Evolutionary conservation across 2,329 filamentous ascomycete species (phyloP).

Genomic region (Colletotrichum lindemuthianum): DNA sequence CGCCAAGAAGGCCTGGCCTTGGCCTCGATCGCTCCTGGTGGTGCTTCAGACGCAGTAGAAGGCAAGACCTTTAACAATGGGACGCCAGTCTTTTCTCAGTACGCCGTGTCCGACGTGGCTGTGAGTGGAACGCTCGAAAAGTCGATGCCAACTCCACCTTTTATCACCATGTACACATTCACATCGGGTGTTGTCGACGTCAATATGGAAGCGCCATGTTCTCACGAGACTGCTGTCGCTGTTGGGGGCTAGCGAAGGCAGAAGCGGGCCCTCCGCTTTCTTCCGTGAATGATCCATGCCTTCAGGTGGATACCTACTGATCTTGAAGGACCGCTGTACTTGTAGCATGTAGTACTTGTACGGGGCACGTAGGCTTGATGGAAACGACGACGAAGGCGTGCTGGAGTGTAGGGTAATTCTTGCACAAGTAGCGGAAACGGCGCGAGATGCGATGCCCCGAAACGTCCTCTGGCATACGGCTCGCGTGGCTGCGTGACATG

Average conservation of each 20-base stretch:
- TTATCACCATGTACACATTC: not conserved
- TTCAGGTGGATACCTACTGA: not conserved
- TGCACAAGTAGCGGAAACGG: not conserved
- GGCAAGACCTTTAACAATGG: not conserved
- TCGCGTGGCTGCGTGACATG: not conserved
- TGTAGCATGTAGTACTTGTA: too few relatives aligned
- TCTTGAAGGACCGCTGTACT: not conserved
- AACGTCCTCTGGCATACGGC: not conserved
- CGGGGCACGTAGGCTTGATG: not conserved
- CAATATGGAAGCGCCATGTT: constrained; percentile 17
- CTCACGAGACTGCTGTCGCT: constrained; percentile 1
- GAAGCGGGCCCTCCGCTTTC: constrained; percentile 5
- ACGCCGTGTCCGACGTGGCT: constrained; percentile 5
- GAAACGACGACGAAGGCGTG: not conserved
- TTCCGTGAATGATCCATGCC: not conserved
- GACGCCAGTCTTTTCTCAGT: not conserved
- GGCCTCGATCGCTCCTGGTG: constrained; percentile 7
- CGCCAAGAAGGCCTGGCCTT: constrained; percentile 3
- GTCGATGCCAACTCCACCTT: constrained; percentile 8
- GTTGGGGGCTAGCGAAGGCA: constrained; percentile 1
- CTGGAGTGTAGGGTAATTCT: not conserved
- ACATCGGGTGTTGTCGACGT: constrained; percentile 23
- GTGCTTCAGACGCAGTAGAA: constrained; percentile 7
- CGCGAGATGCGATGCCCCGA: not conserved
- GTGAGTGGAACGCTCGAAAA: constrained; percentile 5